These are phyloP conservation scores for Zygoascus hellenicus DNA, from an alignment of 1,139 yeast genomes.

Conservation along the genomic window DNA sequence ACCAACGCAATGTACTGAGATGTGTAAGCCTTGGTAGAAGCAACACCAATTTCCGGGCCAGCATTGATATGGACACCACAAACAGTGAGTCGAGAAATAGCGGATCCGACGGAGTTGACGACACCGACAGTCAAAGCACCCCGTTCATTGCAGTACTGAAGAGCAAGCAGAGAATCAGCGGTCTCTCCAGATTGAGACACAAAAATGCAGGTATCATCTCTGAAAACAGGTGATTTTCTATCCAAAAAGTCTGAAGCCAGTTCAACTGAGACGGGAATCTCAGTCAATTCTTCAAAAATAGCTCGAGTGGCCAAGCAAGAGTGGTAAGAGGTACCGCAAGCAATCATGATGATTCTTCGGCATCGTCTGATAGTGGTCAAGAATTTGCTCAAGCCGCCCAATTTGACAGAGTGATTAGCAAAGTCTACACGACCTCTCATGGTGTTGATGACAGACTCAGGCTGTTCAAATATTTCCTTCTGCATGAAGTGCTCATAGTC, in stretches of 20 bases:
- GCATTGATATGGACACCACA: conserved; percentile 99
- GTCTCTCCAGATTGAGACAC: conserved; percentile 99
- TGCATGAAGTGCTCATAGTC: conserved; percentile 96
- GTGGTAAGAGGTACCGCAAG: conserved; percentile 98
- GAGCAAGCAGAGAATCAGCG: conserved; percentile 95
- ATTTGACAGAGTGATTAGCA: conserved; percentile 64
- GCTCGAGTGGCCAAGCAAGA: conserved; percentile 97
- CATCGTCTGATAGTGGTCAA: conserved; percentile 89
- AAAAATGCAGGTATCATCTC: conserved; percentile 96
- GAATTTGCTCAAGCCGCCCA: conserved; percentile 87
- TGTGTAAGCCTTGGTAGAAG: conserved; percentile 98
- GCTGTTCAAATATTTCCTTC: conserved; percentile 98
- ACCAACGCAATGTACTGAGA: conserved; percentile 97
- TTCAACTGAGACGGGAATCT: conserved; percentile 93
- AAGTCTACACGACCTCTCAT: conserved; percentile 99
- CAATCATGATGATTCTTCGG: conserved; percentile 95
- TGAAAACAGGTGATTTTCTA: conserved; percentile 89
- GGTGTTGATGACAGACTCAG: conserved; percentile 95
- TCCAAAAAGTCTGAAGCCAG: conserved; percentile 97
- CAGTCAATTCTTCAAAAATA: conserved; percentile 92
- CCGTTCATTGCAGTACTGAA: conserved; percentile 92
- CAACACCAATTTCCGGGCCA: conserved; percentile 99
- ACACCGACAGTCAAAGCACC: conserved; percentile 98
- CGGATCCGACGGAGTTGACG: conserved; percentile 91
- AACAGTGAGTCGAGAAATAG: conserved; percentile 91